Percentiles rank a stretch among this genome's conserved stretches.
Evolutionary conservation across 208 protist species (phyloP).

Genomic region (Trypanosoma avium): DNA sequence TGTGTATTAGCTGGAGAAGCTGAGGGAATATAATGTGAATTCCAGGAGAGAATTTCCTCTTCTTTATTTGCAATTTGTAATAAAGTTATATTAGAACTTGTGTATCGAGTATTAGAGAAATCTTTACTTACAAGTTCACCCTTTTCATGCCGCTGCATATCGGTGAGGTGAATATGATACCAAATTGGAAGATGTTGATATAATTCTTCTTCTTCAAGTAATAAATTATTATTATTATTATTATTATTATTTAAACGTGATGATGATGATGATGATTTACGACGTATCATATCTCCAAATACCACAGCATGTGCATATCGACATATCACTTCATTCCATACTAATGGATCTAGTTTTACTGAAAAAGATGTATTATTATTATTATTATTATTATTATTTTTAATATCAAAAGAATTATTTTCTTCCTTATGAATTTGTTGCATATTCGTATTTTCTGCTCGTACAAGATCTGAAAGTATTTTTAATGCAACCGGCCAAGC

Average conservation of each 20-base stretch:
- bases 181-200: conserved; percentile 7
- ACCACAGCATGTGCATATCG: conserved; percentile 67
- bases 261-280: background rate
- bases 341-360: conserved; percentile 42
- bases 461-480: conserved; percentile 60
- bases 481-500: conserved; percentile 67
- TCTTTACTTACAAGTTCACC: conserved; percentile 59
- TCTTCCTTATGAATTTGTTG: background rate
- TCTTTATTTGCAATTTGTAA: conserved; percentile 48
- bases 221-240: background rate
- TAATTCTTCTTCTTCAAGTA: too few species aligned
- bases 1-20: conserved; percentile 22
- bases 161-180: conserved; percentile 69
- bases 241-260: background rate
- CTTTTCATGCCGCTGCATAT: conserved; percentile 83
- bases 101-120: conserved; percentile 64
- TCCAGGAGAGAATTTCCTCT: conserved; percentile 68
- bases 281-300: conserved; percentile 64
- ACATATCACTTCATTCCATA: conserved; percentile 69
- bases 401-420: too few species aligned
- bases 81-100: conserved; percentile 34
- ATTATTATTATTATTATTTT: too few species aligned
- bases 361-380: background rate
- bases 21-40: conserved; percentile 28
- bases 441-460: conserved; percentile 46